These are phyloP conservation scores for Cryphonectria parasitica DNA, from an alignment of 2,329 filamentous ascomycete genomes.

Conservation along the genomic window DNA sequence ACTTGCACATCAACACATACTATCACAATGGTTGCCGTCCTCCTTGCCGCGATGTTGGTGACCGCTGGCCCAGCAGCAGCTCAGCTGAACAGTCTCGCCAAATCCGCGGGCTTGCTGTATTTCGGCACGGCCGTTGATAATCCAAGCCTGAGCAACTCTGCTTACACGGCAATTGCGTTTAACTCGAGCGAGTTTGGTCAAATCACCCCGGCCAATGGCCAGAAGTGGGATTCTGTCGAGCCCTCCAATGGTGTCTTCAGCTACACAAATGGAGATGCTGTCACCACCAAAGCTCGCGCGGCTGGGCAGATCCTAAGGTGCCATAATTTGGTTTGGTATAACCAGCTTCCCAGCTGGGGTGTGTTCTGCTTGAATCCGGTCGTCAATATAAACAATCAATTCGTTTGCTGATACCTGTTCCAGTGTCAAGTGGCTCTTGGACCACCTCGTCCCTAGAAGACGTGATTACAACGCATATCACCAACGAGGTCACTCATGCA, in stretches of 20 bases:
- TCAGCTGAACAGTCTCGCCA: conserved; percentile 23
- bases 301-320: conserved; percentile 61
- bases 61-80: conserved; percentile 28
- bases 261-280: conserved; percentile 59
- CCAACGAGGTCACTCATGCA: conserved; percentile 54
- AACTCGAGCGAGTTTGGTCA: conserved; percentile 64
- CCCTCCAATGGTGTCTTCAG: conserved; percentile 59
- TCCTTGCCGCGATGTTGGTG: conserved; percentile 4
- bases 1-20: background rate
- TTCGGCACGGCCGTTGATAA: conserved; percentile 70
- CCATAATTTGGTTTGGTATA: conserved; percentile 61
- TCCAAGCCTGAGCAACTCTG: conserved; percentile 52
- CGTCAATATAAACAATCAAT: background rate
- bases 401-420: background rate
- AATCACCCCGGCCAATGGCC: conserved; percentile 66
- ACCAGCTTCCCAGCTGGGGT: conserved; percentile 57
- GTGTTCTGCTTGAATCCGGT: conserved; percentile 16
- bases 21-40: conserved; percentile 4
- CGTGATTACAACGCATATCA: conserved; percentile 61
- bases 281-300: conserved; percentile 50
- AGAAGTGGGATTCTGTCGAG: conserved; percentile 69
- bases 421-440: conserved; percentile 49
- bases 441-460: conserved; percentile 59
- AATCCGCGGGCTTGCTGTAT: conserved; percentile 44
- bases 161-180: conserved; percentile 60